Base-by-base conservation (phyloP, 257 asterid genomes). In the Prunella vulgaris region DNA sequence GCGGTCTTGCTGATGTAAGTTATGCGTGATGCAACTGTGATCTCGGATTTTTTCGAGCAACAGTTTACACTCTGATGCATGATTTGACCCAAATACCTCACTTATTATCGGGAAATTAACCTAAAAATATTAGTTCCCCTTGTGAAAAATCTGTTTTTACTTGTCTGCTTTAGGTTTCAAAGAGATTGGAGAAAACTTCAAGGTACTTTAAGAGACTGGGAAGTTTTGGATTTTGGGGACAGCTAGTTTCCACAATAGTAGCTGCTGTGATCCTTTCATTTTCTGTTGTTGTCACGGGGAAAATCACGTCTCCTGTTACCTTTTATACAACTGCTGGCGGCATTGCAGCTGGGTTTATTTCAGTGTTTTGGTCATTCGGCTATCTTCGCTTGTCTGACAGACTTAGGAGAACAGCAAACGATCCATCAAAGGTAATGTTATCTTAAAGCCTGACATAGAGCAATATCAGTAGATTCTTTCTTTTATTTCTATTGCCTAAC, bases 281-380 rank as follows among this genome's bases (percentile, higher is more conserved):
- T 81, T 87, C 97, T 13, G 63, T 81, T 54, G 82, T 85, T 65
- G 76, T 89, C 46, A 86, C 95, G 2, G 99, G 99, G 79, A 87
- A 83, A 80, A 79, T 90, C 59, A 86, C 99, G 3, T 89, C 99
- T 0, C 96, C 96, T 21, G 86, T 81, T 71, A 91, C 99, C 15
- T 89, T 94, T 75, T 94, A 91, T 71, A 74, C 98, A 13, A 94
- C 97, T 52, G 95, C 94, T 27, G 99, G 87, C 24, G 94, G 98
- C 32, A 89, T 91, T 80, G 96, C 88, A 37, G 99, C 98, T 53
- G 98, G 92, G 14, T 91, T 94, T 52, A 69, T 94, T 72, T 91
- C 99, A 9, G 96, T 91, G 46, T 94, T 94, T 72, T 94, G 98
- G 98, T 89, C 99, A 33, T 94, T 94, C 10, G 98, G 99, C 71